These are phyloP conservation scores for Auriculariales sp. DNA, from an alignment of 768 basidiomycete genomes.

Conservation along the genomic window DNA sequence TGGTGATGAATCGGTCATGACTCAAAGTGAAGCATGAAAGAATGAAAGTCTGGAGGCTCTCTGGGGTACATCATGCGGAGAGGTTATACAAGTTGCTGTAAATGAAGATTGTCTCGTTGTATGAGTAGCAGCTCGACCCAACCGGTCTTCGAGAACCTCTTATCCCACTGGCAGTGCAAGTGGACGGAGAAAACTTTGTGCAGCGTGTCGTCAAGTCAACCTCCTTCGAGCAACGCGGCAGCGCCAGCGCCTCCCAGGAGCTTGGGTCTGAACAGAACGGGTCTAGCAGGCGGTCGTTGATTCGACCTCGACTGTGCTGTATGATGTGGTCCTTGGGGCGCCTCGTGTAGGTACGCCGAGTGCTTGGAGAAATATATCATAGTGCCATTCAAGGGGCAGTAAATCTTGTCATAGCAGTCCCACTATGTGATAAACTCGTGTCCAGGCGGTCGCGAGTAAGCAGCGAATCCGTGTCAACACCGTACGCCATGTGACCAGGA, in stretches of 20 bases:
- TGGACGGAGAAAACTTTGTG: constrained; percentile 76
- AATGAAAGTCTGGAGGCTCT: too few species aligned
- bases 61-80: too few species aligned
- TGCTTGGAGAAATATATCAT: constrained; percentile 83
- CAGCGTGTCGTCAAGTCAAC: constrained; percentile 45
- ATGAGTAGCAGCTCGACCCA: constrained; percentile 80
- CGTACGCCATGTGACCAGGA: constrained; percentile 79
- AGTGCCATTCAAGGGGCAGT: constrained; percentile 78
- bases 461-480: constrained; percentile 95
- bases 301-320: constrained; percentile 61
- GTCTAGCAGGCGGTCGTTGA: constrained; percentile 87
- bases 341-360: constrained; percentile 95
- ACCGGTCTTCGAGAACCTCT: constrained; percentile 63
- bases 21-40: too few species aligned
- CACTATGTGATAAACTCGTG: constrained; percentile 97
- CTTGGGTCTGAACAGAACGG: constrained; percentile 51
- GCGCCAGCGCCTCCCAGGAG: constrained; percentile 57
- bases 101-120: constrained; percentile 34
- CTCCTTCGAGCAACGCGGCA: constrained; percentile 42
- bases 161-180: constrained; percentile 93
- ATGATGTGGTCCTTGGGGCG: constrained; percentile 92
- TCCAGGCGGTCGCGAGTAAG: constrained; percentile 81
- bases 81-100: too few species aligned
- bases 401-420: constrained; percentile 89
- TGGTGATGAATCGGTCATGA: too few species aligned